These are phyloP conservation scores for Pseudogymnoascus sp. DNA, from an alignment of 2,329 filamentous ascomycete species.

Conservation along the genomic window DNA sequence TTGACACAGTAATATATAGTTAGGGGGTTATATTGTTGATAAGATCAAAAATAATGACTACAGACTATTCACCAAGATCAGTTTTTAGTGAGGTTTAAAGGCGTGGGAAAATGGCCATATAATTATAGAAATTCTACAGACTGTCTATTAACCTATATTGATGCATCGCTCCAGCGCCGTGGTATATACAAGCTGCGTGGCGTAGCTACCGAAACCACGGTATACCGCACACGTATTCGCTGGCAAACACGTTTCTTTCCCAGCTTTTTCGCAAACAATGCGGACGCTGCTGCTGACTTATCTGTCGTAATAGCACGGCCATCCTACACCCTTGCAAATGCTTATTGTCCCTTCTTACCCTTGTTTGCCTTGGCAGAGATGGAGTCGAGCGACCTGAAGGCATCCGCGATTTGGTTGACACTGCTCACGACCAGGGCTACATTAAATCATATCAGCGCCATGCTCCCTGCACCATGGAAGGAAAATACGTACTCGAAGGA, in stretches of 20 bases:
- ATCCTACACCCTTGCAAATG: not conserved
- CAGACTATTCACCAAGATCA: not conserved
- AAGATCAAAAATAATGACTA: not conserved
- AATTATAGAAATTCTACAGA: not conserved
- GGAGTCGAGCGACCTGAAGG: slow-evolving; percentile 28
- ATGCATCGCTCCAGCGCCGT: not conserved
- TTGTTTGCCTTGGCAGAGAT: not conserved
- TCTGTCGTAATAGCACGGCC: not conserved
- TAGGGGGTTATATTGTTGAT: not conserved
- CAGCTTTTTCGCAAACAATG: not conserved
- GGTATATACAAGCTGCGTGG: not conserved
- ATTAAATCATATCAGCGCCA: slow-evolving; percentile 12
- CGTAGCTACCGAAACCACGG: not conserved
- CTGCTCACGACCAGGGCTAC: slow-evolving; percentile 32
- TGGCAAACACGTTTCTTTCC: not conserved
- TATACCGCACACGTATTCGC: not conserved
- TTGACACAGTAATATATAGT: not conserved
- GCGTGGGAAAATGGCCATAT: not conserved
- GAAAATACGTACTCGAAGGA: slow-evolving; percentile 39
- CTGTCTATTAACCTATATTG: not conserved
- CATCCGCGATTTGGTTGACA: slow-evolving; percentile 27
- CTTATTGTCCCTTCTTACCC: slow-evolving; percentile 5
- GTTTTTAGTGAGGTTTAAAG: not conserved
- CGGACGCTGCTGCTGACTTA: not conserved
- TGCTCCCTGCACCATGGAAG: not conserved